phyloP scores from a whole-genome alignment of 2,329 filamentous ascomycete species.

The Fusarium napiforme region DNA sequence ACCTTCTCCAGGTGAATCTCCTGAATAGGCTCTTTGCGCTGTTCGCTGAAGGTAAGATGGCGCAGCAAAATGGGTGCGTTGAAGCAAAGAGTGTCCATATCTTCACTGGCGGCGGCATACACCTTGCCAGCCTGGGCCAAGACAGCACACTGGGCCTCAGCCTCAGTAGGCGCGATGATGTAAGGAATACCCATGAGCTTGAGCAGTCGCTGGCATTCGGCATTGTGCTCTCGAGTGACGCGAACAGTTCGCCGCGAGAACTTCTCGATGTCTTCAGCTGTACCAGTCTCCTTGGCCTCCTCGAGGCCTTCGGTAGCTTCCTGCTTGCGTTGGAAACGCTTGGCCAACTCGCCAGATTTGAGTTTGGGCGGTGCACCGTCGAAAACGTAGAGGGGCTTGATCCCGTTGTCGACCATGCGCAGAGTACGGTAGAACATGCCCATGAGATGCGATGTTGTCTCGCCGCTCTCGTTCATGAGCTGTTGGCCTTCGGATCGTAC shows the following conservation, averaged over 20 bases:
- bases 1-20: conserved; percentile 92
- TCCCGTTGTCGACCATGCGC: conserved; percentile 97
- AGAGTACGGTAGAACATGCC: conserved; percentile 99
- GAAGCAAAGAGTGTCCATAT: conserved; percentile 99
- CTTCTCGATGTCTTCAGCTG: conserved; percentile 96
- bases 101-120: conserved; percentile 94
- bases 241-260: conserved; percentile 93
- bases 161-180: conserved; percentile 95
- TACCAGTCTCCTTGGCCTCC: conserved; percentile 97
- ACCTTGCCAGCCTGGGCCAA: conserved; percentile 93
- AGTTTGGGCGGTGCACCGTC: conserved; percentile 96
- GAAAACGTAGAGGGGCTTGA: conserved; percentile 98
- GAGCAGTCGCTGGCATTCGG: conserved; percentile 89
- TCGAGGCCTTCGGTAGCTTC: conserved; percentile 91
- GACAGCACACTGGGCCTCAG: conserved; percentile 94
- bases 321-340: conserved; percentile 93
- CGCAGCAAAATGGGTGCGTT: conserved; percentile 89
- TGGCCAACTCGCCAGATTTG: conserved; percentile 96
- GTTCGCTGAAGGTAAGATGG: conserved; percentile 96
- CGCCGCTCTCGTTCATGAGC: conserved; percentile 92
- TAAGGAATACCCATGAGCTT: conserved; percentile 97
- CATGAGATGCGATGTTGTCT: conserved; percentile 98
- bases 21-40: conserved; percentile 96
- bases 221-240: conserved; percentile 96
- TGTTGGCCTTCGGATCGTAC: conserved; percentile 97